Conservation (phyloP, 2,329 filamentous ascomycete genomes). For the Talaromyces rugulosus region DNA sequence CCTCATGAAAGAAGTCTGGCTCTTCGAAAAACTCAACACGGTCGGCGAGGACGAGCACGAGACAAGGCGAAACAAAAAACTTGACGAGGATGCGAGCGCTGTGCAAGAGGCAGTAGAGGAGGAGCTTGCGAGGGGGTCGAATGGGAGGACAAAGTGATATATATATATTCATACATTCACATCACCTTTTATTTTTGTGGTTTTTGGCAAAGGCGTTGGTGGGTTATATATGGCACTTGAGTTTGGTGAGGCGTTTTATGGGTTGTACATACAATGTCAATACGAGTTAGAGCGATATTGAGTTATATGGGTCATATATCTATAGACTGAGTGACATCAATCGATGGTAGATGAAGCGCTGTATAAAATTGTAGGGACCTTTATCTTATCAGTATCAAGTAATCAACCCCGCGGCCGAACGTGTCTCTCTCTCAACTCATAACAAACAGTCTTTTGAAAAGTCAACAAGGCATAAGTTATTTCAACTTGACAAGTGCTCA, state of each 20-base stretch:
- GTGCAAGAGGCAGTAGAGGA: conserved; percentile 44
- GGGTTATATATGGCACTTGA: background rate
- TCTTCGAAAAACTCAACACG: conserved; percentile 61
- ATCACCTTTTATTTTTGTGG: background rate
- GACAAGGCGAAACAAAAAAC: conserved; percentile 36
- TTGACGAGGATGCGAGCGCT: conserved; percentile 45
- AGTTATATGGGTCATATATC: background rate
- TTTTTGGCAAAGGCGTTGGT: background rate
- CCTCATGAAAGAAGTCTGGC: conserved; percentile 62
- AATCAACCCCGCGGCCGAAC: background rate
- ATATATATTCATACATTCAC: background rate
- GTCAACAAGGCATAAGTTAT: background rate
- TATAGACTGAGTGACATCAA: background rate
- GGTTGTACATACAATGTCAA: background rate
- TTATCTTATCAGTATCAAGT: background rate
- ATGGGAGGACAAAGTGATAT: background rate
- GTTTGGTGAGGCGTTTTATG: background rate
- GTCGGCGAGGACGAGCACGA: conserved; percentile 43
- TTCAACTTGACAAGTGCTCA: background rate
- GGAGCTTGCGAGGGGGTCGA: conserved; percentile 11
- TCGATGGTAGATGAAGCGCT: background rate
- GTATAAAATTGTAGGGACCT: background rate
- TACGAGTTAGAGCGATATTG: background rate
- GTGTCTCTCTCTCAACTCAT: background rate
- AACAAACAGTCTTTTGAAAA: background rate